Conservation (phyloP, 176 grass and related monocot species). For the Triticum monococcum region DNA sequence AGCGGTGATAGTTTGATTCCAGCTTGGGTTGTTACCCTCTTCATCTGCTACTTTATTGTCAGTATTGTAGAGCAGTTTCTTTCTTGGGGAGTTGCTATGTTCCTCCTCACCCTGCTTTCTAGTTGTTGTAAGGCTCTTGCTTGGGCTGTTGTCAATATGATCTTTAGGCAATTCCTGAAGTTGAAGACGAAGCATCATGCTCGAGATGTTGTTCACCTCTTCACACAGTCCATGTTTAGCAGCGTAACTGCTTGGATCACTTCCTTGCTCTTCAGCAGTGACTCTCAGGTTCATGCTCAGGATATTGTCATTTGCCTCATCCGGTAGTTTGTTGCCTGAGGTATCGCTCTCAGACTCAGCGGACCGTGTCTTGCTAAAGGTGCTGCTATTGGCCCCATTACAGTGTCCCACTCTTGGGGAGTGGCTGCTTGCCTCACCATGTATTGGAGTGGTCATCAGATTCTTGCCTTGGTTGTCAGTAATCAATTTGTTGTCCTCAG, state of each 20-base stretch:
- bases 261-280: neutral
- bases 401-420: neutral
- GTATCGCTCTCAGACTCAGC: neutral
- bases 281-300: neutral
- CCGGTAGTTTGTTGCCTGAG: neutral
- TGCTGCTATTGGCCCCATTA: neutral
- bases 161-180: neutral
- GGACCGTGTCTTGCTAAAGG: neutral
- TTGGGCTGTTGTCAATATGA: neutral
- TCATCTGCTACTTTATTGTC: neutral
- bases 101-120: neutral
- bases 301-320: neutral
- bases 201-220: constrained; percentile 7
- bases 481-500: neutral
- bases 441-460: neutral
- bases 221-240: neutral
- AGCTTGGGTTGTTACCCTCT: neutral
- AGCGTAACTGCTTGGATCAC: constrained; percentile 11
- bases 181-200: neutral
- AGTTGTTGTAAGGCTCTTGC: neutral
- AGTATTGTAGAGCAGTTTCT: neutral
- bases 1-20: neutral
- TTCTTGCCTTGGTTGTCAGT: neutral
- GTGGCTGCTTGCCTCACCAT: neutral
- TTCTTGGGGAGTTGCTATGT: neutral